Base-by-base conservation (phyloP, 495 filamentous ascomycete species). In the Hypoxylon crocopeplum region DNA sequence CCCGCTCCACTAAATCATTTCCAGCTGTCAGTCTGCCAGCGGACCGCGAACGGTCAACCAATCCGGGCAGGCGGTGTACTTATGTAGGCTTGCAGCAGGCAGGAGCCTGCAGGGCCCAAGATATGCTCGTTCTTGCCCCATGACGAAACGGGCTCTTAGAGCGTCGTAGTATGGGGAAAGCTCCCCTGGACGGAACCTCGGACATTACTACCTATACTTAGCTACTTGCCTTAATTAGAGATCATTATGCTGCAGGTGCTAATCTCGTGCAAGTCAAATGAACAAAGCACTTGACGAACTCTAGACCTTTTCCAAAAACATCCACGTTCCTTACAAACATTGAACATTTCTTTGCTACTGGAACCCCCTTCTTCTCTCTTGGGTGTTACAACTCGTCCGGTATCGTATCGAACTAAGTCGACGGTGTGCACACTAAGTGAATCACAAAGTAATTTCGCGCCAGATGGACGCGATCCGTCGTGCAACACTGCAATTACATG, bases 401-500 rank as follows among this genome's bases (percentile, higher is more conserved):
- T 32, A 16, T n/a, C 34, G 37, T 44, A 68, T 30, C 36, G 25
- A 50, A 2, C 45, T 20, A 21, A 46, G 19, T 47, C 24, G 24
- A 37, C 50, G 53, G 15, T 39, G 41, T 44, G 47, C 39, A 51
- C 24, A 21, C 19, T 49, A 55, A 53, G 52, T 49, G 36, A 56
- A 56, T 54, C 48, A n/a, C n/a, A 45, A 16, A 39, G 25, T 47
- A 63, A 48, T 57, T 41, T 58, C 38, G 67, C 61, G 68, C 67
- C 64, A 68, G 62, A 69, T 69, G 69, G 67, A 69, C 56, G 61
- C 59, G 61, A 63, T 54, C 61, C 63, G 48, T 63, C 48, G 66
- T 70, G 71, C 67, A 39, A 73, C 69, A 59, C 29, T 48, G 46
- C 67, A 68, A 68, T 70, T 70, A 57, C 61, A 98, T 98, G 94